These are phyloP conservation scores for Suillus alpinus DNA, from an alignment of 768 basidiomycete species.

Conservation along the genomic window DNA sequence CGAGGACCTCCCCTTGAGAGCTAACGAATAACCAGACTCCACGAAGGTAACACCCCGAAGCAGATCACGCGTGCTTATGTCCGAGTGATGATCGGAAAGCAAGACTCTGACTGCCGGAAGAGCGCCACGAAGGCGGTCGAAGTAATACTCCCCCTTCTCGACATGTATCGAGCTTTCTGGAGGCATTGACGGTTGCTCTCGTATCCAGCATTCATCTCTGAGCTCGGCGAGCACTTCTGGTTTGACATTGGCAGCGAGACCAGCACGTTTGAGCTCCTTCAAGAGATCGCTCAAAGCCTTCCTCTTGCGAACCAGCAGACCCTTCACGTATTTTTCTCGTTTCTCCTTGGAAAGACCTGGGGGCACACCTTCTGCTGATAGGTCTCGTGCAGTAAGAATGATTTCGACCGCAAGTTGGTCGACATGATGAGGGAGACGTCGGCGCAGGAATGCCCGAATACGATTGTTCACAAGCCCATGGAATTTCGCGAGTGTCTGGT, in stretches of 20 bases:
- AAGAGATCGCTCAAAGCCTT: conserved; percentile 90
- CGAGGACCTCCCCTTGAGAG: conserved; percentile 61
- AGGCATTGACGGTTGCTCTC: conserved; percentile 54
- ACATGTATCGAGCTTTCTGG: conserved; percentile 21
- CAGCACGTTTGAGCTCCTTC: conserved; percentile 80
- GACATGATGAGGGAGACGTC: conserved; percentile 39
- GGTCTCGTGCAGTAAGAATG: conserved; percentile 55
- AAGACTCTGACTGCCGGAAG: conserved; percentile 66
- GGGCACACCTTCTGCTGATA: conserved; percentile 48
- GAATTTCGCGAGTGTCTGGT: conserved; percentile 51
- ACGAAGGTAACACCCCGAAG: conserved; percentile 74
- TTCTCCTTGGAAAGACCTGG: conserved; percentile 42
- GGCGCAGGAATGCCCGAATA: conserved; percentile 42
- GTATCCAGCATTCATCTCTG: conserved; percentile 55
- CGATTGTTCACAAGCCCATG: conserved; percentile 39
- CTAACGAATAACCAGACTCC: conserved; percentile 74
- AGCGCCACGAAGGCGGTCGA: conserved; percentile 56
- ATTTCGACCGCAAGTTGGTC: conserved; percentile 62
- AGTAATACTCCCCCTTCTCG: conserved; percentile 59
- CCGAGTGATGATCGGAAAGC: conserved; percentile 70
- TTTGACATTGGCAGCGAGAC: conserved; percentile 70
- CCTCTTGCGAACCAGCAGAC: conserved; percentile 75
- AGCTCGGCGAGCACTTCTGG: conserved; percentile 63
- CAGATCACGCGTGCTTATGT: conserved; percentile 84
- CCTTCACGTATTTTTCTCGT: conserved; percentile 65